Base-by-base conservation (phyloP, 441 rosid species). In the Pelargonium fulgidum region DNA sequence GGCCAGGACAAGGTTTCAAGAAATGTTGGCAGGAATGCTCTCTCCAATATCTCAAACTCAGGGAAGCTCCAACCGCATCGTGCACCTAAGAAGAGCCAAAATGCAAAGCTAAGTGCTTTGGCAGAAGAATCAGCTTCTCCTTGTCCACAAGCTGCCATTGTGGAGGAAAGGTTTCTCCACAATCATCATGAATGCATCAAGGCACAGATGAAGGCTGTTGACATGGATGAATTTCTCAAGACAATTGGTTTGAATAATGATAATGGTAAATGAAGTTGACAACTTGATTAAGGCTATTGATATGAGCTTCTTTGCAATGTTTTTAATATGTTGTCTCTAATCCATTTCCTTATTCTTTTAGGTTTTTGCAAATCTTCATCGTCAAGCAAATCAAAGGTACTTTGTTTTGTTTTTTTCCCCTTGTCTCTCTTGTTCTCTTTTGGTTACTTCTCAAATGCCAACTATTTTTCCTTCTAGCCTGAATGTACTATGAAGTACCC, bases 41-140 rank as follows among this genome's bases (percentile, higher is more conserved):
- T 88, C 16, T 70, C 82, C 13, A 90, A 88, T 79, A 88, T 84
- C 67, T 88, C 93, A 52, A 88, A 88, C 70, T 83, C 85, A 0
- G 79, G 73, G 2, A 80, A 76, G 70, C 76, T 74, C 16, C 72
- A 59, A 26, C 65, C 62, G 65, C 77, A 72, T 0, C 81, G 77
- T 79, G 70, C 71, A 16, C 39, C 78, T 39, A 86, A 84, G 79
- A 83, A 77, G 72, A 72, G 67, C 29, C 39, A 47, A 42, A 70
- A 71, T 26, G 48, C 67, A 3, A 84, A 76, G 73, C 68, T 77
- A 58, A 29, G 68, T 62, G 80, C 70, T 52, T 47, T 78, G 12
- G 66, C 76, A 1, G 82, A 82, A 73, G 78, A 78, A 66, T 70
- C n/a, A n/a, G n/a, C n/a, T n/a, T n/a, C n/a, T n/a, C n/a, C n/a